Conservation (phyloP, 345 rosid genomes). For the Salix dunnii region DNA sequence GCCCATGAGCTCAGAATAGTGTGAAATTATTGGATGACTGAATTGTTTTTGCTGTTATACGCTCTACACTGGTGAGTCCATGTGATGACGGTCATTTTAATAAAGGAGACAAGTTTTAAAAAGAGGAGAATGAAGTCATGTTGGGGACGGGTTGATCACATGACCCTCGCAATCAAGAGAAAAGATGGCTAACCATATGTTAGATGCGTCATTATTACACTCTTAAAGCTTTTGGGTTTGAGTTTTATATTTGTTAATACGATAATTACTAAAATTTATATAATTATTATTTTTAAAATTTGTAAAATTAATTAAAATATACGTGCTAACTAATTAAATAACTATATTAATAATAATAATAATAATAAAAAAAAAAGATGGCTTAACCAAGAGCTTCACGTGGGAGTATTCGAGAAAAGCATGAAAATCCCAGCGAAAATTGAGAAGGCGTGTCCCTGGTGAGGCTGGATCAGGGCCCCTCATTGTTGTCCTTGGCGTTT, state of each 20-base stretch:
- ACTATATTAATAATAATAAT: too few species aligned
- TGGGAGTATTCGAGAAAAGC: not conserved
- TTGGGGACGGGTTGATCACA: constrained; percentile 30
- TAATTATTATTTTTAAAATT: too few species aligned
- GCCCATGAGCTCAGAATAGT: constrained; percentile 15
- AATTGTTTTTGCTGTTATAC: not conserved
- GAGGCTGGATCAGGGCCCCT: not conserved
- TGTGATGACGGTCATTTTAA: constrained; percentile 25
- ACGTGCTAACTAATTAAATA: accelerated
- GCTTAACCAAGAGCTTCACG: constrained; percentile 7
- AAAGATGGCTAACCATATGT: not conserved
- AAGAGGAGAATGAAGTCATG: constrained; percentile 8
- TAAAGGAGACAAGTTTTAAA: constrained; percentile 9
- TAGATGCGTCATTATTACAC: too few species aligned
- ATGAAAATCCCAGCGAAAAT: constrained; percentile 3
- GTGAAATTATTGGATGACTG: constrained; percentile 25
- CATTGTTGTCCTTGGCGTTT: not conserved
- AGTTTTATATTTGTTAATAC: too few species aligned
- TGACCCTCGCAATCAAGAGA: constrained; percentile 14
- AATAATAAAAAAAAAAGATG: not conserved
- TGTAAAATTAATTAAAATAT: too few species aligned
- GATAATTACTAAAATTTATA: accelerated
- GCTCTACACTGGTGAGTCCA: constrained; percentile 35
- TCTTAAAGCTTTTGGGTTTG: too few species aligned
- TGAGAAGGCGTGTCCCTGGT: not conserved